Base-by-base conservation (phyloP, 106 monocot genomes). In the Posidonia australis region DNA sequence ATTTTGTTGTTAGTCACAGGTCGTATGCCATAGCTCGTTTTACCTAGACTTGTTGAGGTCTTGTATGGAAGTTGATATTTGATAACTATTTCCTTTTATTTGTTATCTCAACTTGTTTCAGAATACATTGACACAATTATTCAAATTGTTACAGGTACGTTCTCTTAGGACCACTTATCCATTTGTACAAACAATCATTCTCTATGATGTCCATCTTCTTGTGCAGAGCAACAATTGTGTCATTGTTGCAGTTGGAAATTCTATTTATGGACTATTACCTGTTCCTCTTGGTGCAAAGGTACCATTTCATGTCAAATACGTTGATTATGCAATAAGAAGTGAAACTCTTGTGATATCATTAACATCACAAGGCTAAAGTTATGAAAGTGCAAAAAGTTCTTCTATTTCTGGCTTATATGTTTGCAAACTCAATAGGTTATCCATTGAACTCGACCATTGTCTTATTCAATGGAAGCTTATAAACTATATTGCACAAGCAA, bases 241-340 rank as follows among this genome's bases (percentile, higher is more conserved):
- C 51, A 70, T 98, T 79, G 91, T 84, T 76, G 77, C 79, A 46
- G 66, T 82, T 67, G 75, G 78, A 43, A 83, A 76, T 80, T 82
- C 91, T 63, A 63, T 98, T 58, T 81, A 83, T 91, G 84, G 90
- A 46, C 62, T 98, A 13, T 67, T 98, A 44, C 85, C 91, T 69
- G 98, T 98, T 65, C 91, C 98, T 72, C 58, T 98, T 79, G 91
- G 81, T 77, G 98, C 85, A 4, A 91, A 98, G 87, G 98, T 98
- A 71, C 5, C n/a, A 9, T 25, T 22, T 17, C 56, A 59, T 36
- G 36, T 26, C 57, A 14, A 25, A 26, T 26, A 27, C 56, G 4
- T 29, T 56, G 23, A 14, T 57, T 16, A 49, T n/a, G 12, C 1
- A 49, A 49, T 16, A 1, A 49, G n/a, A 13, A 30, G 24, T 26